A percentile compares a stretch with the other conserved stretches of the same genome.
phyloP scores from a whole-genome alignment of 441 rosid species.

The Erodium texanum region DNA sequence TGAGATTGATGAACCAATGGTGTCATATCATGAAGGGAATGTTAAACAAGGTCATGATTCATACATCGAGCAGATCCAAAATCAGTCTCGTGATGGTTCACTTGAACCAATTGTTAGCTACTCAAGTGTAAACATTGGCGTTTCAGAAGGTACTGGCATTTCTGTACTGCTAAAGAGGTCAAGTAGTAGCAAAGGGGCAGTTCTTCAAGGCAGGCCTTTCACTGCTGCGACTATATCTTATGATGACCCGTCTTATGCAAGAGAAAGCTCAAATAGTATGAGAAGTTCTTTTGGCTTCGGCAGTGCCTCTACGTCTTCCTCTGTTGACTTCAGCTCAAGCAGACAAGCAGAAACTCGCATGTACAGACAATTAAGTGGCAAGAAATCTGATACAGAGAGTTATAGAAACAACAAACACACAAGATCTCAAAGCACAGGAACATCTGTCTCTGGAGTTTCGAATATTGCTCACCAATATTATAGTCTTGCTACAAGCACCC shows the following conservation, averaged over 20 bases:
- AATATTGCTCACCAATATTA: slow-evolving; percentile 38
- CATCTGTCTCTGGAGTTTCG: slow-evolving; percentile 53
- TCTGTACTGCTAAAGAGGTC: slow-evolving; percentile 74
- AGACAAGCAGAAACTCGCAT: slow-evolving; percentile 54
- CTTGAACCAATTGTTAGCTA: slow-evolving; percentile 23
- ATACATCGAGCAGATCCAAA: slow-evolving; percentile 24
- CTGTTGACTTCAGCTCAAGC: slow-evolving; percentile 60
- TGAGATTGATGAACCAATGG: slow-evolving; percentile 27
- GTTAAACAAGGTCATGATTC: slow-evolving; percentile 26
- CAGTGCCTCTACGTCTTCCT: slow-evolving; percentile 78
- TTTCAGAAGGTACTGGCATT: slow-evolving; percentile 52
- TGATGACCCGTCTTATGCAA: slow-evolving; percentile 63
- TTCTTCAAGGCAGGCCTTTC: slow-evolving; percentile 56
- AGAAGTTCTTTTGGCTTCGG: slow-evolving; percentile 76
- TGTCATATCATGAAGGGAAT: slow-evolving; percentile 29
- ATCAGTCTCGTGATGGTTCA: slow-evolving; percentile 31
- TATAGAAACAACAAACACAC: slow-evolving; percentile 44
- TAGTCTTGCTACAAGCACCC: slow-evolving; percentile 33
- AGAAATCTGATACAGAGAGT: slow-evolving; percentile 61
- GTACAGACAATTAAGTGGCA: slow-evolving; percentile 61
- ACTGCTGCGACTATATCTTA: slow-evolving; percentile 40
- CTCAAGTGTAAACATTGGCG: slow-evolving; percentile 29
- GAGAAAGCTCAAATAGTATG: slow-evolving; percentile 58
- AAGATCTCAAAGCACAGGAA: slow-evolving; percentile 51
- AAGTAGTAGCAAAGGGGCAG: slow-evolving; percentile 66